Conservation (phyloP, 768 basidiomycete genomes). For the Mycena chlorophos region DNA sequence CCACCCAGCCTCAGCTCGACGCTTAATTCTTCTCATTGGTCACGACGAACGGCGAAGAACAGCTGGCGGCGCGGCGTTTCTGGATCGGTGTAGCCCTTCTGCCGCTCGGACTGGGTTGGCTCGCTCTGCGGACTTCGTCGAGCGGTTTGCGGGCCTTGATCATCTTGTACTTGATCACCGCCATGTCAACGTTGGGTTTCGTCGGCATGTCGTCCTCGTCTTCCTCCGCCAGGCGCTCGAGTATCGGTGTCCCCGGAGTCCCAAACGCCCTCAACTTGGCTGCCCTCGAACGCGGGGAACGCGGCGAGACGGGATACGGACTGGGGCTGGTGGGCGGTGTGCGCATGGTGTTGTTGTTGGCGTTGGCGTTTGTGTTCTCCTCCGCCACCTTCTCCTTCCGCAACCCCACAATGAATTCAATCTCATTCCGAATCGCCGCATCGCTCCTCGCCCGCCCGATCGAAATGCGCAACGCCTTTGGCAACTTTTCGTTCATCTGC, state of each 20-base stretch:
- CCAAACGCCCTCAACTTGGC: conserved; percentile 15
- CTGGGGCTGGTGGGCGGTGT: not conserved
- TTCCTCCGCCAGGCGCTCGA: conserved; percentile 20
- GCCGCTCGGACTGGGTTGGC: conserved; percentile 3
- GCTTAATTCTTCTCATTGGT: not conserved
- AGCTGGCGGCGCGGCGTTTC: conserved; percentile 16
- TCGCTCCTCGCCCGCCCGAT: conserved; percentile 38
- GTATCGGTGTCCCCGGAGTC: conserved; percentile 16
- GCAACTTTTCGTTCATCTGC: conserved; percentile 58
- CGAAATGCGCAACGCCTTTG: conserved; percentile 51
- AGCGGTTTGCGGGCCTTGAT: conserved; percentile 13
- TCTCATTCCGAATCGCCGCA: conserved; percentile 48
- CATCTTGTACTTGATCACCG: conserved; percentile 9
- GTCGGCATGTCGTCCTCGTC: conserved; percentile 14
- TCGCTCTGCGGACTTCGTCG: conserved; percentile 7
- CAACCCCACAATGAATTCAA: conserved; percentile 66
- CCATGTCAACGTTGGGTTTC: conserved; percentile 7
- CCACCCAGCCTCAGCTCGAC: not conserved
- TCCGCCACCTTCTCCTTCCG: conserved; percentile 26
- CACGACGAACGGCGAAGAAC: conserved; percentile 3
- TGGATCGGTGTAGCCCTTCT: conserved; percentile 3
- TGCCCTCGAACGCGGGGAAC: too few relatives aligned
- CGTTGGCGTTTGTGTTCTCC: conserved; percentile 13
- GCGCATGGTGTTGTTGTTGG: conserved; percentile 8
- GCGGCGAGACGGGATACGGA: not conserved